Percentiles rank a stretch among this genome's conserved stretches.
These are phyloP conservation scores for Arthrobotrys iridis DNA, from an alignment of 2,329 filamentous ascomycete genomes.

Conservation along the genomic window DNA sequence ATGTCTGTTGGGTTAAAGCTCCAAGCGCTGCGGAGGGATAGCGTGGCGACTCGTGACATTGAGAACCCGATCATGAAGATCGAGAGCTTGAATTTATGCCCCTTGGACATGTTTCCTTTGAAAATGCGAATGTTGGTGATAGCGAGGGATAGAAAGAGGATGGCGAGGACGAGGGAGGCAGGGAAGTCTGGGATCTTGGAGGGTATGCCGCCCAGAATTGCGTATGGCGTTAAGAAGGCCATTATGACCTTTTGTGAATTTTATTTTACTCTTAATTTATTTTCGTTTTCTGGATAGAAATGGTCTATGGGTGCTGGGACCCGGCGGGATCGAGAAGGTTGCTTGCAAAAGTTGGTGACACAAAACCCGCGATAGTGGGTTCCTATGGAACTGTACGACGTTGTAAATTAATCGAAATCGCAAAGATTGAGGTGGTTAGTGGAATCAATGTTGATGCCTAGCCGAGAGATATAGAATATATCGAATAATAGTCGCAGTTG, in stretches of 20 bases:
- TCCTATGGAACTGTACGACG: slow-evolving; percentile 8
- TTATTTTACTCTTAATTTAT: not conserved
- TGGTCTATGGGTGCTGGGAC: not conserved
- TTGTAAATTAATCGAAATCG: not conserved
- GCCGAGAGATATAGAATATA: not conserved
- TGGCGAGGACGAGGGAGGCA: slow-evolving; percentile 43
- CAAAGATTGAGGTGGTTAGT: no score
- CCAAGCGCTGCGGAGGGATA: slow-evolving; percentile 68
- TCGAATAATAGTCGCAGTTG: not conserved
- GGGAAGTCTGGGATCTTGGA: slow-evolving; percentile 52
- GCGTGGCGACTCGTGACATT: slow-evolving; percentile 61
- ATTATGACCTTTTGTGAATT: not conserved
- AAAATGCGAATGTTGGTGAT: slow-evolving; percentile 51
- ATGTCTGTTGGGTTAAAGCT: slow-evolving; percentile 63
- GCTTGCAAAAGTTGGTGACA: not conserved
- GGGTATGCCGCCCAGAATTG: slow-evolving; percentile 41
- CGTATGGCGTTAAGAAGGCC: slow-evolving; percentile 25
- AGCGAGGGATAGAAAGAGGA: slow-evolving; percentile 42
- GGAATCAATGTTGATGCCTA: no score
- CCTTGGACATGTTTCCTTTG: slow-evolving; percentile 56
- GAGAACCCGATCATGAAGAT: slow-evolving; percentile 57
- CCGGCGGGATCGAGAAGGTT: not conserved
- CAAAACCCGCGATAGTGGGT: slow-evolving; percentile 2
- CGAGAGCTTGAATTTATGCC: slow-evolving; percentile 63
- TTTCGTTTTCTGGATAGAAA: not conserved